Base-by-base conservation (phyloP, 163 green algal species). In the Scenedesmus sp. region DNA sequence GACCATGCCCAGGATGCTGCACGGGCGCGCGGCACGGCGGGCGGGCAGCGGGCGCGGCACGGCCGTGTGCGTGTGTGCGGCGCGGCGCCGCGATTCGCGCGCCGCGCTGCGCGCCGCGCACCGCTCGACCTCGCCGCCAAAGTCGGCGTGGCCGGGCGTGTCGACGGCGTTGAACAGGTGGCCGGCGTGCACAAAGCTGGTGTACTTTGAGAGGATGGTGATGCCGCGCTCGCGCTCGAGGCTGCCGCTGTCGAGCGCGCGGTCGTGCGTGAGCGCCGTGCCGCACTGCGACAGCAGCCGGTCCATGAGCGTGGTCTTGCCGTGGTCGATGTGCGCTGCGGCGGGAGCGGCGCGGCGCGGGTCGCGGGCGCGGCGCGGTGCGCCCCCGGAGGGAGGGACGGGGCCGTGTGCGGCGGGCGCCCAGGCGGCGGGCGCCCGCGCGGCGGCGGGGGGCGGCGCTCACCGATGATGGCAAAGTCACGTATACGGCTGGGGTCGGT, bases 171-270 rank as follows among this genome's bases (percentile, higher is more conserved):
- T 98, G 24, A 98, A 82, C 7, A 85, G 83, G 81, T 89, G 77
- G 75, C 74, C 83, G 83, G 75, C 69, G 58, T 80, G 71, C 58
- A 62, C 67, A 31, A 86, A 71, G 10, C 29, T 57, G 24, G 71
- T 80, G 71, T 80, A 80, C 87, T 99, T 99, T 63, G 91, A 93
- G 51, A 99, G 87, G 84, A 99, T 99, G 66, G 97, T 99, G 87
- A 99, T 99, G 70, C 97, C 97, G 13, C 97, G 86, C 89, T 99
- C 96, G 18, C 95, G 88, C 88, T 99, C 97, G 62, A 99, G 89
- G 80, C 94, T 93, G 80, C 97, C 97, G 76, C 77, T 93, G 91
- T 99, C 97, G 97, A 99, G 99, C 77, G 98, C 93, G 53, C 96
- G 92, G 56, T 97, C 92, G 69, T 53, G 79, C 20, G 54, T 56